Percentiles rank a stretch among this genome's conserved stretches.
Evolutionary conservation across 345 rosid genomes (phyloP).

Genomic region (Eucalyptus pauciflora): DNA sequence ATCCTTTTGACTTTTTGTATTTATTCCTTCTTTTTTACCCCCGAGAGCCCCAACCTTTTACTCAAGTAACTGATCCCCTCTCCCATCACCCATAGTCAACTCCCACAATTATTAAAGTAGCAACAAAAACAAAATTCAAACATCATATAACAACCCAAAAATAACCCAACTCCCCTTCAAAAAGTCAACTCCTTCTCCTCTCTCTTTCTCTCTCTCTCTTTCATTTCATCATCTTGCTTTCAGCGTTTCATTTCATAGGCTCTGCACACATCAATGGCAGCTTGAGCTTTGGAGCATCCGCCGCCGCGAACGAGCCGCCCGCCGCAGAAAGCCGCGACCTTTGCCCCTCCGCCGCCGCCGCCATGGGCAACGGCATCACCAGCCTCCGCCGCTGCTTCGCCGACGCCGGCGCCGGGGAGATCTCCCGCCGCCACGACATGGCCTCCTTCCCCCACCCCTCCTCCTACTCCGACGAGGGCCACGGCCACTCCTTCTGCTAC

Average conservation of each 20-base stretch:
- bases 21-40: background rate
- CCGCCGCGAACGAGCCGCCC: background rate
- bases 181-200: conserved; percentile 27
- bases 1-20: conserved; percentile 8
- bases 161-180: background rate
- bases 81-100: conserved; percentile 9
- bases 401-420: conserved; percentile 21
- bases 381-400: conserved; percentile 46
- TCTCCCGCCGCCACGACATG: conserved; percentile 42
- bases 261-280: background rate
- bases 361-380: conserved; percentile 67
- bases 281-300: background rate
- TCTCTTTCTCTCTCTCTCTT: background rate
- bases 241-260: background rate
- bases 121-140: background rate
- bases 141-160: background rate
- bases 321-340: background rate
- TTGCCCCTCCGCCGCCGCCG: no score
- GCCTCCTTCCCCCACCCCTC: background rate
- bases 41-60: background rate
- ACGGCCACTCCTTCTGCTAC: conserved; percentile 88
- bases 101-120: background rate
- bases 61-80: background rate
- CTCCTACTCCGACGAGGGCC: conserved; percentile 22
- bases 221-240: background rate